Evolutionary conservation across 371 early-diverging fungal species (phyloP), one percentile per base, ranked within the genome.

Genomic region (Zopfochytrium polystomum): DNA sequence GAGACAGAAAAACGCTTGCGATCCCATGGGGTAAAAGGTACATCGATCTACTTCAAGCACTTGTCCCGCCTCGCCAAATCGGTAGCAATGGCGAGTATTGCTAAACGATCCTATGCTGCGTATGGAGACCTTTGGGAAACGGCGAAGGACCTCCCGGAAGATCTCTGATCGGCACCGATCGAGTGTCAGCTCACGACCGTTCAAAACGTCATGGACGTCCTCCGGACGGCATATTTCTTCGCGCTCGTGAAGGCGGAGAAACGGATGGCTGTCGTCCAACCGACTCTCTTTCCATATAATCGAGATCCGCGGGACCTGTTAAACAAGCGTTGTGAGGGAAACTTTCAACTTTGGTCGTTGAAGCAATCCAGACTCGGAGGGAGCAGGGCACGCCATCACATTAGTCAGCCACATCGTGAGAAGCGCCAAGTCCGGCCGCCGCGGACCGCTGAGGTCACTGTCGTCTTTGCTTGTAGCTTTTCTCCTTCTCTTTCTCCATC

Each of bases 21-120:
- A 32, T 2, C 50, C 38, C 22, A 26, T 58, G 20, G 58, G 58
- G 50, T 35, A 58, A 27, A 58, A 58, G 2, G 58, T 58, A 27
- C 58, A 58, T 13, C 58, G 15, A 25, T 58, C 58, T 5, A 58
- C 58, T 26, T 58, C 49, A 34, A 58, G 7, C 9, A 32, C 6
- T 9, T 7, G 6, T 9, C 6, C 15, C 7, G 7, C 23, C 5
- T 52, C 52, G 5, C 13, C 11, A 22, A 52, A 9, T 30, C 31
- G 31, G 32, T 26, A 31, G 22, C 32, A 25, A 13, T 52, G 30
- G 7, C 52, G 18, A 11, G 31, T 15, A 5, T 13, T 7, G 30
- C 22, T 7, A n/a, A 58, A 58, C 7, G 49, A 47, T 4, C 58
- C 58, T 5, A 58, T 58, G 26, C 49, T 42, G 18, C 49, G 34